Percentiles rank a stretch among this genome's conserved stretches.
phyloP scores from a whole-genome alignment of 129 eudicot species.

The Silybum marianum region DNA sequence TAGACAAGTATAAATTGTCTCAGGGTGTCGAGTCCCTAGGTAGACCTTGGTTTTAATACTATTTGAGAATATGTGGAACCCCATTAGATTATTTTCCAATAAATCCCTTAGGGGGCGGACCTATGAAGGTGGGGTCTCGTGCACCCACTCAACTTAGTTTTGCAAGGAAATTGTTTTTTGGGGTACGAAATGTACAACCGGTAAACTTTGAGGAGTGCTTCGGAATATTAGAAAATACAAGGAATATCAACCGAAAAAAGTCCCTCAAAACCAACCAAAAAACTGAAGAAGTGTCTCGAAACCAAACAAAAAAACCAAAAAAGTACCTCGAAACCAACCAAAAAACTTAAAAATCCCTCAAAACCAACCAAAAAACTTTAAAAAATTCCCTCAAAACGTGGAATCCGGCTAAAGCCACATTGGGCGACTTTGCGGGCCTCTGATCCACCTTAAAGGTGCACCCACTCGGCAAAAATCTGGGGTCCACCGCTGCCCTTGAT shows the following conservation, averaged over 20 bases:
- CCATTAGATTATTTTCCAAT: not conserved
- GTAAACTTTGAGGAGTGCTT: not conserved
- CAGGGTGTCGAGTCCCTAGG: not conserved
- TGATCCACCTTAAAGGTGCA: not conserved
- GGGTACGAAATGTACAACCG: not conserved
- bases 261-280: not conserved
- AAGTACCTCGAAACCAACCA: not conserved
- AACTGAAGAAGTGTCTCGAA: not conserved
- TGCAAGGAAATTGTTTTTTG: not conserved
- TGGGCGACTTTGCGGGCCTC: not conserved
- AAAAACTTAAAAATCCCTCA: not conserved
- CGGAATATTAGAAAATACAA: not conserved
- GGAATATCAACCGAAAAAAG: not conserved
- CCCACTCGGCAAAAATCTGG: not conserved
- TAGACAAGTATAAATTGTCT: too few species aligned
- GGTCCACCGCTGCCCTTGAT: not conserved
- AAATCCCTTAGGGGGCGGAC: not conserved
- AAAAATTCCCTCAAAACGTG: not conserved
- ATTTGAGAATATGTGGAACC: not conserved
- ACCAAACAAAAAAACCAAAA: not conserved
- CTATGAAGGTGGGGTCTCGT: not conserved
- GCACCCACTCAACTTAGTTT: not conserved
- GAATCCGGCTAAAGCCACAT: not conserved
- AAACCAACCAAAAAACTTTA: not conserved
- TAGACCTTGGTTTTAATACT: not conserved